Percentiles rank a stretch among this genome's conserved stretches.
phyloP scores from a whole-genome alignment of 2,329 filamentous ascomycete species.

The Alternaria metachromatica region DNA sequence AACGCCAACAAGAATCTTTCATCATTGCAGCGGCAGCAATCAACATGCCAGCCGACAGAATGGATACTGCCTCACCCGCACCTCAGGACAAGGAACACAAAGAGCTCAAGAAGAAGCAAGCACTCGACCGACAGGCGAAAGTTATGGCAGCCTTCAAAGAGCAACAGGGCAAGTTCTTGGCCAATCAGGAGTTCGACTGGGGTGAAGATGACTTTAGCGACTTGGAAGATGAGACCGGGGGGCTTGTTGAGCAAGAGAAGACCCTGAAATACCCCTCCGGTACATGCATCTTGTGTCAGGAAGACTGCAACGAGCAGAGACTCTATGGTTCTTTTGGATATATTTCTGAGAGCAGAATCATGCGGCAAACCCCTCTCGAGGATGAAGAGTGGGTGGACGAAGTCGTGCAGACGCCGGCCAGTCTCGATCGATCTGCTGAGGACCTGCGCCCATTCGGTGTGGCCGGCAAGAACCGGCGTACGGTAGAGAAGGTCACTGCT shows the following conservation, averaged over 20 bases:
- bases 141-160: conserved; percentile 99
- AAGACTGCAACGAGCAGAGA: conserved; percentile 87
- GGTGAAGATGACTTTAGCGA: conserved; percentile 82
- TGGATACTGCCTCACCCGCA: conserved; percentile 84
- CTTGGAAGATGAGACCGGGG: conserved; percentile 68
- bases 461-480: conserved; percentile 81
- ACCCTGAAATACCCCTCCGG: conserved; percentile 90
- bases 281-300: conserved; percentile 95
- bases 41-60: conserved; percentile 73
- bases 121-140: conserved; percentile 84
- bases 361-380: conserved; percentile 83
- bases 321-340: conserved; percentile 94
- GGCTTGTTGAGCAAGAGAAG: conserved; percentile 69
- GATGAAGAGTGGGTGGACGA: conserved; percentile 87
- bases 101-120: conserved; percentile 88
- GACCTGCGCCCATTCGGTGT: conserved; percentile 87
- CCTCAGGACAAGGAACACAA: conserved; percentile 74
- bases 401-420: conserved; percentile 76
- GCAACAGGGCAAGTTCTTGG: conserved; percentile 93
- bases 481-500: conserved; percentile 76
- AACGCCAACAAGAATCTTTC: conserved; percentile 78
- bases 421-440: conserved; percentile 85
- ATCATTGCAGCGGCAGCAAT: conserved; percentile 67
- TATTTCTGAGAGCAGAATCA: conserved; percentile 81
- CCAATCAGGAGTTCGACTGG: conserved; percentile 88